A percentile compares a stretch with the other conserved stretches of the same genome.
Evolutionary conservation across 805 yeast genomes (phyloP).

Genomic region (Zygosaccharomyces bisporus): DNA sequence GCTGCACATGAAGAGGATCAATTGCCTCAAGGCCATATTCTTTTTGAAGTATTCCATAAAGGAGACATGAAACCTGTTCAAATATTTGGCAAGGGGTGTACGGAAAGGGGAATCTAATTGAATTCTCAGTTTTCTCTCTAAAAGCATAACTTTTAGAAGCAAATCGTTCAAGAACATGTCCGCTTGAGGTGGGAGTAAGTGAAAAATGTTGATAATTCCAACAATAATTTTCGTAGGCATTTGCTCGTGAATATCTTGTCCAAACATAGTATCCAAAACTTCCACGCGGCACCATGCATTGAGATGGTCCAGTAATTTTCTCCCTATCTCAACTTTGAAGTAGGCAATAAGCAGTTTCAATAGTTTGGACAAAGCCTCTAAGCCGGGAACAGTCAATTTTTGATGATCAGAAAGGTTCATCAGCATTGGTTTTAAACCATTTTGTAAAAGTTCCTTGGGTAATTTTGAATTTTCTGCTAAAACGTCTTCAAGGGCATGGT

Average conservation of each 20-base stretch:
- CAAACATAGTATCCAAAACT: slow-evolving; percentile 68
- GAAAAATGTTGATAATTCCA: slow-evolving; percentile 88
- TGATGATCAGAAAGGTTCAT: slow-evolving; percentile 94
- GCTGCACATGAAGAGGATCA: slow-evolving; percentile 43
- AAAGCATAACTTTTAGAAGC: slow-evolving; percentile 64
- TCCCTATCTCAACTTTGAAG: slow-evolving; percentile 95
- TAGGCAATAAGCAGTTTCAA: slow-evolving; percentile 84
- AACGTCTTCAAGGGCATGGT: slow-evolving; percentile 78
- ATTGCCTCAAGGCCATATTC: slow-evolving; percentile 58
- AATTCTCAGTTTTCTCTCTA: slow-evolving; percentile 81
- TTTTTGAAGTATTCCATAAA: slow-evolving; percentile 65
- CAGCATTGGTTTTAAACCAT: slow-evolving; percentile 90
- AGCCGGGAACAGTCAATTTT: slow-evolving; percentile 79
- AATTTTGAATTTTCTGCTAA: slow-evolving; percentile 80
- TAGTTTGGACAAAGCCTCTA: slow-evolving; percentile 85
- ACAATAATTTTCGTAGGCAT: slow-evolving; percentile 81
- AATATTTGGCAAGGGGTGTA: slow-evolving; percentile 79
- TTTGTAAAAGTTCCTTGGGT: slow-evolving; percentile 93
- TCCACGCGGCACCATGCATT: slow-evolving; percentile 94
- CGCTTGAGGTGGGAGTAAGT: slow-evolving; percentile 87
- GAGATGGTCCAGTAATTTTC: slow-evolving; percentile 85
- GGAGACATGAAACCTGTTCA: slow-evolving; percentile 77
- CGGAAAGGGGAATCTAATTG: slow-evolving; percentile 87
- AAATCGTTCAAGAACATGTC: slow-evolving; percentile 87
- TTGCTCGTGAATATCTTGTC: slow-evolving; percentile 75